Evolutionary conservation across 176 grass and related monocot species (phyloP).

Genomic region (Eleusine coracana): DNA sequence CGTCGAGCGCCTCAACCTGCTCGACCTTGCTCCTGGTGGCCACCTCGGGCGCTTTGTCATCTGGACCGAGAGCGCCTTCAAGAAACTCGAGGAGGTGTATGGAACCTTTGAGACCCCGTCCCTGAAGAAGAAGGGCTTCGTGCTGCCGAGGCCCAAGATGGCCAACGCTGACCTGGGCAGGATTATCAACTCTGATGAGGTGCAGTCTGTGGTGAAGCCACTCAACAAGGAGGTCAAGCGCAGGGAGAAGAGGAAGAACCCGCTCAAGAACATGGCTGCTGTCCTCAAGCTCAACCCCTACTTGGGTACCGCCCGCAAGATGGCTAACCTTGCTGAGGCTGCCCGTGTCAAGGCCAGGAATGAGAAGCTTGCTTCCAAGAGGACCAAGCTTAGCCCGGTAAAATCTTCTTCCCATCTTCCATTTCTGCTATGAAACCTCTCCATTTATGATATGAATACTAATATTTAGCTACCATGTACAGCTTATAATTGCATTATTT

Average conservation of each 20-base stretch:
- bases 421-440: neutral
- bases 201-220: conserved; percentile 67
- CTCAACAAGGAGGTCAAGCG: conserved; percentile 70
- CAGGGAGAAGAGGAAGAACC: conserved; percentile 64
- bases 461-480: neutral
- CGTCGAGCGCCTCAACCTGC: conserved; percentile 72
- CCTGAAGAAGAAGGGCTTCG: conserved; percentile 79
- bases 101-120: conserved; percentile 59
- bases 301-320: conserved; percentile 60
- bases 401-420: neutral
- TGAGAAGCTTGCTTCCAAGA: conserved; percentile 66
- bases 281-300: conserved; percentile 76
- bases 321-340: conserved; percentile 66
- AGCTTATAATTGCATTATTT: neutral
- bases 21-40: conserved; percentile 67
- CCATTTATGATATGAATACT: neutral
- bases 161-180: conserved; percentile 63
- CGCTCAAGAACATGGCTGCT: conserved; percentile 59
- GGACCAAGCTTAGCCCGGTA: conserved; percentile 50
- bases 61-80: conserved; percentile 58
- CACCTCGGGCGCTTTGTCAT: conserved; percentile 71
- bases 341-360: conserved; percentile 64
- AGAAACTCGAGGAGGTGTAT: conserved; percentile 55
- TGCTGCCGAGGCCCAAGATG: conserved; percentile 71
- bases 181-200: conserved; percentile 83